phyloP scores from a whole-genome alignment of 106 monocot species.

The Cymbidium sinense region DNA sequence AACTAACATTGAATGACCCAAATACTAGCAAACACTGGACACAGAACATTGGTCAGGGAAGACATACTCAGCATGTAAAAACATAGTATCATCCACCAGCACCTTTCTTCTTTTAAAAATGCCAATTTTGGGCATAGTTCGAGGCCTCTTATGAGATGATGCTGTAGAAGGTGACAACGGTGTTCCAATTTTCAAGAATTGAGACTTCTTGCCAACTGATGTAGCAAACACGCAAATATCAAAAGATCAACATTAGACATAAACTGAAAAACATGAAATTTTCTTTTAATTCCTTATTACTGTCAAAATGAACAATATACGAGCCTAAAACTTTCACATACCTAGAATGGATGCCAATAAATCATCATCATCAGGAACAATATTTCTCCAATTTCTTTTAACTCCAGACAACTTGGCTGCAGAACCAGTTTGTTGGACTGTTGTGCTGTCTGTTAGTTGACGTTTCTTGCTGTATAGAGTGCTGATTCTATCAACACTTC shows the following conservation, averaged over 20 bases:
- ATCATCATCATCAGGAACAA: slow-evolving; percentile 74
- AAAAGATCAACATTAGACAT: neutral
- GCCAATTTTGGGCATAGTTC: slow-evolving; percentile 27
- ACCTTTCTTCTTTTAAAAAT: slow-evolving; percentile 72
- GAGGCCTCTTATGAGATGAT: slow-evolving; percentile 53
- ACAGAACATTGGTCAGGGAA: neutral
- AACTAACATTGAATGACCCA: too few species aligned
- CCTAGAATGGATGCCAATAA: slow-evolving; percentile 94
- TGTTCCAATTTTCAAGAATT: slow-evolving; percentile 37
- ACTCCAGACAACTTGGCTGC: slow-evolving; percentile 36
- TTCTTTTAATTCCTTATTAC: too few species aligned
- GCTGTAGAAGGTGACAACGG: slow-evolving; percentile 32
- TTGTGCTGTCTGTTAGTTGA: slow-evolving; percentile 34
- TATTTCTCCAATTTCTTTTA: slow-evolving; percentile 26
- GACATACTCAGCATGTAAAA: slow-evolving; percentile 94
- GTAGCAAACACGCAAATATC: neutral
- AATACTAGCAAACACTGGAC: too few species aligned
- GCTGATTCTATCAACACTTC: slow-evolving; percentile 58
- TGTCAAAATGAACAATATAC: neutral
- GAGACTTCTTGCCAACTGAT: slow-evolving; percentile 66
- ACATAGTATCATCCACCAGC: slow-evolving; percentile 78
- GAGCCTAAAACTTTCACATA: slow-evolving; percentile 7
- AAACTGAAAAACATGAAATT: too few species aligned
- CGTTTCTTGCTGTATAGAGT: slow-evolving; percentile 50
- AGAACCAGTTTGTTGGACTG: slow-evolving; percentile 33